Base-by-base conservation (phyloP, 805 yeast species). In the Wickerhamiella allomyrinae region DNA sequence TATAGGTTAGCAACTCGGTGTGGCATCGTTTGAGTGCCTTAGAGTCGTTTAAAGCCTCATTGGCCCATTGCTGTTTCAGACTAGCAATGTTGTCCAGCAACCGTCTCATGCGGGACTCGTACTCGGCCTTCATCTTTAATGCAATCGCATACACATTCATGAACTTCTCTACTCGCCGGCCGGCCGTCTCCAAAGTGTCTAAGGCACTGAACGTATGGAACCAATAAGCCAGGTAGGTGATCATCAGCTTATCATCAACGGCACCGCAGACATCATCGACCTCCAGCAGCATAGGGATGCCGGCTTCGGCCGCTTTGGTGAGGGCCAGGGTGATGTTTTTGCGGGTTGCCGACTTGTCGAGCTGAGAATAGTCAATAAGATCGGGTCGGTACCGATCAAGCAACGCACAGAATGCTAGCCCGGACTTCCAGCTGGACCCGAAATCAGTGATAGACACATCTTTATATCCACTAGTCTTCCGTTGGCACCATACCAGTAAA, bases 201-300 rank as follows among this genome's bases (percentile, higher is more conserved):
- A 59, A 45, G 1, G 57, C 61, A 5, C 62, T 58, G 40, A 68
- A 67, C 19, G 63, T 60, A 39, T 71, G 73, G 57, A 67, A 76
- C 76, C 78, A 72, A 50, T 76, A 71, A 11, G 77, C 68, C 9
- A 76, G 57, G 52, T 73, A 77, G 14, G 77, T 68, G 49, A 77
- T 65, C 13, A 77, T 62, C 33, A 77, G 67, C 48, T 73, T 69
- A 47, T 77, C 84, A 47, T 77, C 83, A 0, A 79, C 79, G 20
- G 61, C 63, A 29, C 60, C 60, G 22, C 55, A 52, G 44, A 76
- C 65, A 56, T 75, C 81, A 27, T 73, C 76, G 1, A 65, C 68
- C 41, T 74, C 78, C 5, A 75, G 65, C 40, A 77, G 57, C 38
- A 61, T 65, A 1, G 75, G 72, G 22, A 77, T 71, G 1, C 70